Base-by-base conservation (phyloP, 495 filamentous ascomycete species). In the Xylaria cubensis region DNA sequence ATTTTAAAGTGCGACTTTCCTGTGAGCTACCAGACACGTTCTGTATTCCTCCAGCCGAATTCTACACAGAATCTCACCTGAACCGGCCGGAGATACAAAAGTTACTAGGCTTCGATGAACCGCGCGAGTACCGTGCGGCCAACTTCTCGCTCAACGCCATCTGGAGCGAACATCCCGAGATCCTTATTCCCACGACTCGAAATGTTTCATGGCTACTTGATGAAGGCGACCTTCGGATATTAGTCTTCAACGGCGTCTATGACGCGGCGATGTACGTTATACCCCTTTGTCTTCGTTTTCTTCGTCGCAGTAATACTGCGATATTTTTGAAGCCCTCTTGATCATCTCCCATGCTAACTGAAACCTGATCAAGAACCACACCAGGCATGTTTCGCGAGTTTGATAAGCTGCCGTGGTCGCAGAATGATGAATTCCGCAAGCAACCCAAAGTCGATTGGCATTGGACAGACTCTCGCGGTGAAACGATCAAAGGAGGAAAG, bases 341-440 rank as follows among this genome's bases (percentile, higher is more conserved):
- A n/a, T n/a, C n/a, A n/a, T n/a, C n/a, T n/a, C n/a, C n/a, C n/a
- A n/a, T n/a, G 17, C 55, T 59, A 19, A 64, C 5, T 24, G 29
- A 4, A 46, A 46, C 0, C 19, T 12, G 9, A 21, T 34, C 44
- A 13, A 69, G 66, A 53, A 69, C 66, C 3, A 59, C 66, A 4
- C 36, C 66, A 24, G 66, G 66, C 5, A 69, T 69, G 50, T 69
- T 69, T 58, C 32, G 66, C 8, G 66, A 69, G 24, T 69, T 69
- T n/a, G 66, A 69, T n/a, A 0, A 69, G 19, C 50, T 69, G 0
- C 66, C 66, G 34, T 69, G 66, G 66, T 41, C 34, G 13, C 50
- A 59, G 34, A 58, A 39, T 0, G 55, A 56, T 50, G 32, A 6
- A 13, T 69, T 55, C 34, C 66, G 34, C 32, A 19, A 29, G 24